Base-by-base conservation (phyloP, 2,329 filamentous ascomycete species). In the Xylariaceae sp. region DNA sequence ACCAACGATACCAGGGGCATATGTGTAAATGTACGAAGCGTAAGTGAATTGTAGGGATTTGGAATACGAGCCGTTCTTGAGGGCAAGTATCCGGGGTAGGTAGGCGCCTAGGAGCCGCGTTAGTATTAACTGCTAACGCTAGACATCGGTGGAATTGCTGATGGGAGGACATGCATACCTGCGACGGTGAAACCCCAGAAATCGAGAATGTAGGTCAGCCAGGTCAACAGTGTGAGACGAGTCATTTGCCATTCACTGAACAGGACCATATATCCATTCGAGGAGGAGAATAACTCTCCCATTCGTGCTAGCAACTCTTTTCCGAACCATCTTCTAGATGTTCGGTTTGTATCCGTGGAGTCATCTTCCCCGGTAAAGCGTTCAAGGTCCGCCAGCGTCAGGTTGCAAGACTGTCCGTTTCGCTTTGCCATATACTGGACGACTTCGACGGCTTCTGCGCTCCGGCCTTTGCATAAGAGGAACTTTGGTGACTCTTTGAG, bases 401-500 rank as follows among this genome's bases (percentile, higher is more conserved):
- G 66, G 59, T 63, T 68, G 0, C 66, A 67, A 4, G 72, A 71
- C 1, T 68, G 62, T 18, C 69, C 68, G 37, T 73, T 73, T 57
- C 77, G 77, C 23, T 73, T 65, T 2, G 78, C 78, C 47, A 81
- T 76, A 49, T 77, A 73, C 53, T 80, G 77, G 2, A 83, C 73
- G 0, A 78, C 73, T 7, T 76, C 72, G 5, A 80, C 75, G 1
- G 79, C 79, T 52, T 82, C 73, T 15, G 73, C 74, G 34, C 81
- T 77, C 0, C 74, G 68, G 2, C 78, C 76, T 13, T 74, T 71
- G 50, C 72, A 75, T 42, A 81, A 68, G 9, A 80, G 73, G 55
- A 73, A 81, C 52, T 79, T 77, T 17, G 78, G 79, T 0, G 77
- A 77, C 66, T 79, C 78, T 39, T 71, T 74, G 48, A 81, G 76